A percentile compares a stretch with the other conserved stretches of the same genome.
Evolutionary conservation across 805 yeast species (phyloP).

Genomic region (Henningerozyma blattae): DNA sequence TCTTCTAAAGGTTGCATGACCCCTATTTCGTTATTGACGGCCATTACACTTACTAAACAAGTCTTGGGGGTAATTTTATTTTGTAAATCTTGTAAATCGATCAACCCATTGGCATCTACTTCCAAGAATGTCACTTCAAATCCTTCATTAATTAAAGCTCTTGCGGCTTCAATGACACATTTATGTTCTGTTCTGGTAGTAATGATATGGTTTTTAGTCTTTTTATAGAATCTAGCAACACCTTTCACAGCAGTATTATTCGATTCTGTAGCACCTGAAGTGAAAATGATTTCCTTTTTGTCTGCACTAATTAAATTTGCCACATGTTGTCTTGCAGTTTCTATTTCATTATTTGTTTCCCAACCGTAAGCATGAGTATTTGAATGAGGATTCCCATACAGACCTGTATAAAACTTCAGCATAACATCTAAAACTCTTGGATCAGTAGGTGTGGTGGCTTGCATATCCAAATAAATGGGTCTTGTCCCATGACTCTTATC

Average conservation of each 20-base stretch:
- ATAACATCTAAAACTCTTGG: constrained; percentile 89
- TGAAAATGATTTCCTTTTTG: constrained; percentile 92
- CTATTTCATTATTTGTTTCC: constrained; percentile 94
- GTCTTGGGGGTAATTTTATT: constrained; percentile 85
- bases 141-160: constrained; percentile 93
- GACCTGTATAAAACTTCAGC: constrained; percentile 79
- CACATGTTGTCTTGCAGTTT: constrained; percentile 68
- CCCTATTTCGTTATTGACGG: constrained; percentile 96
- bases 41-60: constrained; percentile 83
- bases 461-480: constrained; percentile 94
- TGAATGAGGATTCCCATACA: constrained; percentile 96
- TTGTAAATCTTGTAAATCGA: constrained; percentile 66
- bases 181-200: constrained; percentile 97
- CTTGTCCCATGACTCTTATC: constrained; percentile 49
- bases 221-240: constrained; percentile 83
- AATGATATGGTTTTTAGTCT: constrained; percentile 84
- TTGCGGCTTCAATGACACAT: constrained; percentile 94
- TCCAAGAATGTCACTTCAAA: constrained; percentile 90
- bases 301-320: constrained; percentile 86
- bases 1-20: constrained; percentile 93
- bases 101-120: constrained; percentile 69
- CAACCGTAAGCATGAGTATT: constrained; percentile 96
- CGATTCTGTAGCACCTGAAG: constrained; percentile 96
- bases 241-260: constrained; percentile 95
- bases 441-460: constrained; percentile 97